Conservation (phyloP, 1,139 yeast genomes). For the Entelexis sorbosivorans region DNA sequence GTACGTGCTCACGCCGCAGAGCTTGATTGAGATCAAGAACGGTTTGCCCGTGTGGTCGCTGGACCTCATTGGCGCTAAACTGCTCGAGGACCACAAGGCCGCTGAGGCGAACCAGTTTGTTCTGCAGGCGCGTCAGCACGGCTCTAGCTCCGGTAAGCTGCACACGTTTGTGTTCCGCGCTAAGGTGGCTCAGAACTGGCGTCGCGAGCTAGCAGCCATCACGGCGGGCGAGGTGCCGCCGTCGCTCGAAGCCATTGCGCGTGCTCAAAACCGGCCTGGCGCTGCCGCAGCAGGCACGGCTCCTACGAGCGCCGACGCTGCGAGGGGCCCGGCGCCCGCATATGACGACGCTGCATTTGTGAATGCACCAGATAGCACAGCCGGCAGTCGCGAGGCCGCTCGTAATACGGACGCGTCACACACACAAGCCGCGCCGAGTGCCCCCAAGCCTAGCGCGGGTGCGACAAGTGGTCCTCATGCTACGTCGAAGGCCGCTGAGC, state of each 20-base stretch:
- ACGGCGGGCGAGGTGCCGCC: constrained; percentile 43
- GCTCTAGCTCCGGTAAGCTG: constrained; percentile 45
- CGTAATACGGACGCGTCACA: too few relatives aligned
- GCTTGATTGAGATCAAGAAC: constrained; percentile 86
- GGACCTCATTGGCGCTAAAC: constrained; percentile 66
- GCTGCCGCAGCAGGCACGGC: background rate
- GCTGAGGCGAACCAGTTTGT: constrained; percentile 66
- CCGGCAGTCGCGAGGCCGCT: too few relatives aligned
- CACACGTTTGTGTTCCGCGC: constrained; percentile 92
- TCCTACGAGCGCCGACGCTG: background rate
- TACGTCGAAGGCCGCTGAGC: background rate
- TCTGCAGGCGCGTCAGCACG: constrained; percentile 57
- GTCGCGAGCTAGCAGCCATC: constrained; percentile 56
- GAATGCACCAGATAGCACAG: too few relatives aligned
- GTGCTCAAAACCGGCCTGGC: background rate
- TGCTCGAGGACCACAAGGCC: constrained; percentile 71
- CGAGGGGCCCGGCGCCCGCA: background rate
- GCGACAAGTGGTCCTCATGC: background rate
- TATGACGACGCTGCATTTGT: background rate
- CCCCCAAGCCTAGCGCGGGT: too few relatives aligned
- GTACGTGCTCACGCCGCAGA: constrained; percentile 83
- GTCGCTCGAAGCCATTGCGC: constrained; percentile 5
- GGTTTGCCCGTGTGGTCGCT: constrained; percentile 81
- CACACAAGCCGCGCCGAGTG: too few relatives aligned
- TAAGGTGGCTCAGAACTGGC: constrained; percentile 74